Percentiles rank a stretch among this genome's conserved stretches.
These are phyloP conservation scores for Daldinia sp. DNA, from an alignment of 2,329 filamentous ascomycete genomes.

Conservation along the genomic window DNA sequence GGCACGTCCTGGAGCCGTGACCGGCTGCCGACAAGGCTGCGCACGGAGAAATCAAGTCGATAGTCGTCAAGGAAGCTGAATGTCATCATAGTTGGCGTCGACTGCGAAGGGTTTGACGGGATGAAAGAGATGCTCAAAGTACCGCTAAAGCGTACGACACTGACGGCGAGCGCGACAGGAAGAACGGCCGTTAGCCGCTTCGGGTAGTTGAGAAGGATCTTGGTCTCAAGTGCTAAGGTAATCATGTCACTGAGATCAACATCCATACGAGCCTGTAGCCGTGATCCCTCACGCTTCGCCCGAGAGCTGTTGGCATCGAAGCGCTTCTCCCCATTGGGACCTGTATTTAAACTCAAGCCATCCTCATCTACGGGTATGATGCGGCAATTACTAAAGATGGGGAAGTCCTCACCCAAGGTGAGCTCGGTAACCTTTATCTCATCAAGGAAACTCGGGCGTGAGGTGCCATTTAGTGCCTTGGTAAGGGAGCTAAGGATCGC, in stretches of 20 bases:
- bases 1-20: conserved; percentile 86
- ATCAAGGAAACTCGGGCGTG: conserved; percentile 90
- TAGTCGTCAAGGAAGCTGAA: conserved; percentile 96
- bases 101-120: conserved; percentile 75
- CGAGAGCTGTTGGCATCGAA: conserved; percentile 61
- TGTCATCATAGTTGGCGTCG: conserved; percentile 86
- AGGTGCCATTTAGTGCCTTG: conserved; percentile 85
- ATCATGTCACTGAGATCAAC: conserved; percentile 97
- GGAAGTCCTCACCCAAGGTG: conserved; percentile 94
- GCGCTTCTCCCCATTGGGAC: conserved; percentile 57
- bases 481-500: conserved; percentile 88
- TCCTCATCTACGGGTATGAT: conserved; percentile 92
- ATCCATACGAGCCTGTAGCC: conserved; percentile 94
- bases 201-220: conserved; percentile 92
- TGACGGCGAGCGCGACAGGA: conserved; percentile 91
- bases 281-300: conserved; percentile 72
- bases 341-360: conserved; percentile 67
- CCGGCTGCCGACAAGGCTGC: conserved; percentile 83
- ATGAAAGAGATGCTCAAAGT: conserved; percentile 95
- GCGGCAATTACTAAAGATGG: conserved; percentile 97
- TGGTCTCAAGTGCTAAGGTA: conserved; percentile 93
- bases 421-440: conserved; percentile 95
- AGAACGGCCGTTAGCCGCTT: conserved; percentile 89
- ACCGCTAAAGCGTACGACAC: conserved; percentile 92
- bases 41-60: conserved; percentile 83